Evolutionary conservation across 768 basidiomycete species (phyloP), one percentile per base, ranked within the genome.

Genomic region (Chalciporus piperatus): DNA sequence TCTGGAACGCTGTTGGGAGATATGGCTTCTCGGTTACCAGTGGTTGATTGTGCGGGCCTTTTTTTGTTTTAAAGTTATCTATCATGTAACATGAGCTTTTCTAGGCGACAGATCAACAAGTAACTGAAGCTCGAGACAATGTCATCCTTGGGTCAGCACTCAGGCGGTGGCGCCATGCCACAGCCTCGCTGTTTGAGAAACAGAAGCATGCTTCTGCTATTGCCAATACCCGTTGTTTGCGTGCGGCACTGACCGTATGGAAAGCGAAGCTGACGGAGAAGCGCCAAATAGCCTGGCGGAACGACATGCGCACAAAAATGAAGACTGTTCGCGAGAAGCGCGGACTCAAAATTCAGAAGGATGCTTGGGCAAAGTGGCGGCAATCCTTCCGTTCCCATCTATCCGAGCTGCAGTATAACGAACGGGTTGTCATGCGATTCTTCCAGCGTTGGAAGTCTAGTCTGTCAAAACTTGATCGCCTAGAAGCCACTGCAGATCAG

Each of bases 271-370:
- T 81, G 5, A 79, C 75, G 55, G 75, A 81, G 59, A 82, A 75
- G 59, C 74, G 77, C 59, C 82, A 84, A 59, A 62, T 71, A 20
- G 73, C 75, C 50, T 88, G 85, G 85, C 78, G 83, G 27, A 70
- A 79, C 43, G 84, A 79, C 45, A 89, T 89, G 86, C 84, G 87
- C 25, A 59, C 70, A 55, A 85, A 80, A 62, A 89, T 89, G 82
- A 82, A 79, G 60, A 63, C 67, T 11, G 71, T 87, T 30, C 80
- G 79, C 56, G 79, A 80, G 52, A 81, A 71, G 52, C 75, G 76
- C 50, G 84, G 87, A 25, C 51, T 59, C 6, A 76, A 77, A 58
- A 61, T 88, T 41, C 65, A 74, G 59, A 79, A 72, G 57, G 79
- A 83, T 56, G 77, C 78, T 8, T 88, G 85, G 83, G 72, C 65